These are phyloP conservation scores for Talaromyces sp. DNA, from an alignment of 2,329 filamentous ascomycete genomes.

Conservation along the genomic window DNA sequence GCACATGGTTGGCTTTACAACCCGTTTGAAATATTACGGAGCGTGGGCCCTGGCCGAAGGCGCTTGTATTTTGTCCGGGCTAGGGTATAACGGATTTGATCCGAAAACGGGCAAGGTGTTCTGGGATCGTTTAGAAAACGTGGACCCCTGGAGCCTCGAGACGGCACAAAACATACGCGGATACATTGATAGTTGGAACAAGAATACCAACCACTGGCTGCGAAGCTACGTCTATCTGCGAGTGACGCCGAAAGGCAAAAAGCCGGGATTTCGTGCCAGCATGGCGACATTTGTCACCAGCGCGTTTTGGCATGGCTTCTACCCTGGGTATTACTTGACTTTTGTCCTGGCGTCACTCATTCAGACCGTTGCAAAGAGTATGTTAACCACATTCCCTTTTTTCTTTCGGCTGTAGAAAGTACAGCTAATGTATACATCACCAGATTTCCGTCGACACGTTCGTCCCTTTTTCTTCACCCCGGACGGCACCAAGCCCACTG, in stretches of 20 bases:
- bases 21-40: conserved; percentile 90
- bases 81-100: conserved; percentile 92
- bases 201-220: conserved; percentile 96
- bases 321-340: conserved; percentile 88
- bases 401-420: conserved; percentile 9
- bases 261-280: conserved; percentile 91
- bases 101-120: conserved; percentile 74
- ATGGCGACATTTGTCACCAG: conserved; percentile 91
- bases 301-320: conserved; percentile 97
- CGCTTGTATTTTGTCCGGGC: conserved; percentile 83
- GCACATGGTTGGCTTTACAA: conserved; percentile 75
- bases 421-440: conserved; percentile 8
- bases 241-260: conserved; percentile 90
- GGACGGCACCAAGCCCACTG: conserved; percentile 61
- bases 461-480: conserved; percentile 89
- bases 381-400: conserved; percentile 28
- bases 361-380: conserved; percentile 91
- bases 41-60: conserved; percentile 93
- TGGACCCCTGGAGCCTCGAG: conserved; percentile 80
- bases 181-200: conserved; percentile 92
- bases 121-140: conserved; percentile 87
- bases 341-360: conserved; percentile 88
- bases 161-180: conserved; percentile 87
- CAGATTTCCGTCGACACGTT: conserved; percentile 82
- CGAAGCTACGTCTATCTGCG: conserved; percentile 93